A percentile compares a stretch with the other conserved stretches of the same genome.
Conservation (phyloP, 139 green algal species). For the Zygnema circumcarinatum region DNA sequence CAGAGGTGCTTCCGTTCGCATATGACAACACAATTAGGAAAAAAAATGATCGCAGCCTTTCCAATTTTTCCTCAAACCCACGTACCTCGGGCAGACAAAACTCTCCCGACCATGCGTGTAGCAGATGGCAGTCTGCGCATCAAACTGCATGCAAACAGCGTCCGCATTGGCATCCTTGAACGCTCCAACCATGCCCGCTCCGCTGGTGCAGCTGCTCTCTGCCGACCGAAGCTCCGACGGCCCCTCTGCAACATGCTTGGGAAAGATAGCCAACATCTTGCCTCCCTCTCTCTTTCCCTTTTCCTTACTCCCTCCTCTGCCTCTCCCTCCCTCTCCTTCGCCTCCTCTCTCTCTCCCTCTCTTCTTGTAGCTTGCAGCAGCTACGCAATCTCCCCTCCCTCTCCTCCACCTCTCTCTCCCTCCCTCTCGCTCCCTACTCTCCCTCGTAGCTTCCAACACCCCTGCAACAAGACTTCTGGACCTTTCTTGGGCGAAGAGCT, state of each 20-base stretch:
- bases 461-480: not conserved
- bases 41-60: not conserved
- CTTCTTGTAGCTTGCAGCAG: not conserved
- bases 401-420: not conserved
- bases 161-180: not conserved
- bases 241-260: not conserved
- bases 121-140: not conserved
- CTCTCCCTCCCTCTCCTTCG: not conserved
- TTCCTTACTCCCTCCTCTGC: not conserved
- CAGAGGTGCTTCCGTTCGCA: too few relatives aligned
- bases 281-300: not conserved
- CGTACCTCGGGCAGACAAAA: not conserved
- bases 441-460: not conserved
- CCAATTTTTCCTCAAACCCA: not conserved
- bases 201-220: not conserved
- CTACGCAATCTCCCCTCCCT: not conserved
- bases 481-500: not conserved
- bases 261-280: not conserved
- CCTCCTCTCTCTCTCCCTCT: not conserved
- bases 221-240: not conserved
- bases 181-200: not conserved
- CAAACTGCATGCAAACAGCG: not conserved
- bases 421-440: not conserved
- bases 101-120: not conserved
- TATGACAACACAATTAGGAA: not conserved